Evolutionary conservation across 139 green algal species (phyloP), one percentile per base, ranked within the genome.

Genomic region (Chlorella sp.): DNA sequence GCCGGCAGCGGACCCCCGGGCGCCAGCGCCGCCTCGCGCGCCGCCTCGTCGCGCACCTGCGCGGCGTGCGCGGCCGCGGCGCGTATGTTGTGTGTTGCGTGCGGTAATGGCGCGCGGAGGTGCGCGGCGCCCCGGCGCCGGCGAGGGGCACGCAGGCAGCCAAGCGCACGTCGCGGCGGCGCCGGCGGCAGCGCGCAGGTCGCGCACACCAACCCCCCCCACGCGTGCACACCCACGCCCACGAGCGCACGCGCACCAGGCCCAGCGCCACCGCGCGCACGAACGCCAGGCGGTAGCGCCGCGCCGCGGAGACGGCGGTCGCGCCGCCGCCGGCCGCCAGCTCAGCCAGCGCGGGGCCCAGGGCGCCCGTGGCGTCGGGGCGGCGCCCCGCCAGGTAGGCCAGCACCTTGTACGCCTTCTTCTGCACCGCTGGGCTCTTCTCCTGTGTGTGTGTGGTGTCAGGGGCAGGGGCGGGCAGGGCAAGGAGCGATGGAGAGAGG

Each of bases 381-480:
- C 83, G 77, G 11, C 82, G 40, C 67, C 90, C 82, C 41, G 77
- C 89, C 25, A 98, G 62, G 74, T 90, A 90, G 27, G 85, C 83
- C 69, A 98, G 80, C 65, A 97, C 80, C 87, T 97, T 97, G 92
- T 98, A 99, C 27, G 82, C 83, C 72, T 93, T 92, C 86, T 99
- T 99, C 85, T 99, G 95, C 59, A 97, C 80, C 1, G 83, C 79
- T 11, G 88, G 71, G 40, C 95, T 91, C 53, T 74, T 77, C 41
- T 96, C 91, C 67, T 82, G 56, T 36, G 66, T n/a, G n/a, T n/a
- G n/a, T n/a, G n/a, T n/a, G n/a, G n/a, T n/a, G n/a, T n/a, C n/a
- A n/a, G n/a, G n/a, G n/a, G n/a, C n/a, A n/a, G n/a, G n/a, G n/a
- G n/a, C n/a, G n/a, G n/a, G n/a, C n/a, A n/a, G 60, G 17, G 46